These are phyloP conservation scores for Magnolia kwangsiensis DNA, from an alignment of 164 flowering plant species.

Conservation along the genomic window DNA sequence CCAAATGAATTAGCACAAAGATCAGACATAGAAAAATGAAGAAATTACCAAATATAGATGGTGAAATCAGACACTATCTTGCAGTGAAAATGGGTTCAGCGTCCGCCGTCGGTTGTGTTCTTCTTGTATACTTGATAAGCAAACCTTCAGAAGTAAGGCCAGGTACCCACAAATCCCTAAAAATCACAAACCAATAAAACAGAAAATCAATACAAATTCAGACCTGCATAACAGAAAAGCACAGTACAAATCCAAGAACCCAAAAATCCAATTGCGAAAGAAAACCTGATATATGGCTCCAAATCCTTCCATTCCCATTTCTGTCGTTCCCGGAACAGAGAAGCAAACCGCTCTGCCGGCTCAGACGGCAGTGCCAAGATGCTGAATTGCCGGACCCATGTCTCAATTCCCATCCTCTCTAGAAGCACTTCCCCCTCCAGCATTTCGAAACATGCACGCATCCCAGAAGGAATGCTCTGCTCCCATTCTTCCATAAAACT, in stretches of 20 bases:
- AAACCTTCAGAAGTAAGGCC: conserved; percentile 85
- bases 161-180: conserved; percentile 82
- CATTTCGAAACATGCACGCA: conserved; percentile 64
- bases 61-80: conserved; percentile 35
- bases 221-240: not conserved
- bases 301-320: conserved; percentile 92
- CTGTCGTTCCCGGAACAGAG: conserved; percentile 59
- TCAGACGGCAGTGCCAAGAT: conserved; percentile 60
- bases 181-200: not conserved
- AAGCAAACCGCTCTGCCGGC: conserved; percentile 76
- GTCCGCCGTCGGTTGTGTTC: conserved; percentile 66
- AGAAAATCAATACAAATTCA: not conserved
- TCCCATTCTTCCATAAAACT: conserved; percentile 70
- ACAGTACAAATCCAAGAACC: not conserved
- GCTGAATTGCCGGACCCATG: conserved; percentile 69
- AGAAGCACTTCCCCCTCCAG: conserved; percentile 88
- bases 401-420: conserved; percentile 68
- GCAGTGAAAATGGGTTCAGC: conserved; percentile 76
- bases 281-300: conserved; percentile 78
- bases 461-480: conserved; percentile 57
- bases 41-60: not conserved
- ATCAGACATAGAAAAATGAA: not conserved
- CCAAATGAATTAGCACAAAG: no score
- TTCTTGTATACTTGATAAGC: conserved; percentile 90
- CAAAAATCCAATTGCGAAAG: not conserved